Conservation (phyloP, 768 basidiomycete species). For the Amanita rubescens region DNA sequence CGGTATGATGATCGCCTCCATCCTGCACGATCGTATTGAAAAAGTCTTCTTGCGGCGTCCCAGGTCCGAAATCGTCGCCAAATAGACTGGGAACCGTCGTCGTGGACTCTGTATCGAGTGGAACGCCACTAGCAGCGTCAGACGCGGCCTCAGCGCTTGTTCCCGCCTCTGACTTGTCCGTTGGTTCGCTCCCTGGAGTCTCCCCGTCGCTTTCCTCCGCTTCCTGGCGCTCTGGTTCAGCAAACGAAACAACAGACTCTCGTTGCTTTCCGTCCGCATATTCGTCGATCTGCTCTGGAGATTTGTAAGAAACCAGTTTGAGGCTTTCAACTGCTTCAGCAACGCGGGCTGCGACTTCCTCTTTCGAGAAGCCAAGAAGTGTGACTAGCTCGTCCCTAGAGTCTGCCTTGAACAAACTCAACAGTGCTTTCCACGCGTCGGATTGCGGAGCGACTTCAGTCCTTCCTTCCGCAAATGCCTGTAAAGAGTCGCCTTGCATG, state of each 20-base stretch:
- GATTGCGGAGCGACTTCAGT: slow-evolving; percentile 25
- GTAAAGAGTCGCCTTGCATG: slow-evolving; percentile 48
- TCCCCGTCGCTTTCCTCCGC: slow-evolving; percentile 31
- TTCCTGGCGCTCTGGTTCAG: slow-evolving; percentile 58
- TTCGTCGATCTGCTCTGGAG: slow-evolving; percentile 31
- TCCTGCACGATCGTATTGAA: slow-evolving; percentile 69
- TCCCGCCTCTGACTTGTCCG: slow-evolving; percentile 62
- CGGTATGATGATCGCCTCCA: slow-evolving; percentile 28
- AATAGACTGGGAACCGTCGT: slow-evolving; percentile 87
- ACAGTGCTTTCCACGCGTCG: slow-evolving; percentile 82
- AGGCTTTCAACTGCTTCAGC: slow-evolving; percentile 76
- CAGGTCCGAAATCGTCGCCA: slow-evolving; percentile 63
- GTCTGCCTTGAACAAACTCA: slow-evolving; percentile 82
- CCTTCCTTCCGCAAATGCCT: slow-evolving; percentile 62
- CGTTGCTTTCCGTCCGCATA: slow-evolving; percentile 39
- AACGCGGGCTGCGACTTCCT: slow-evolving; percentile 71
- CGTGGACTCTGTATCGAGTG: slow-evolving; percentile 66
- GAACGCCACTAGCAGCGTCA: slow-evolving; percentile 47
- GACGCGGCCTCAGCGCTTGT: slow-evolving; percentile 53
- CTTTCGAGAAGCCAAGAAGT: slow-evolving; percentile 88
- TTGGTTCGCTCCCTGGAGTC: slow-evolving; percentile 21
- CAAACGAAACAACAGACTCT: slow-evolving; percentile 80
- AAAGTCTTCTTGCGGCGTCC: slow-evolving; percentile 75
- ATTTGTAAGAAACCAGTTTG: slow-evolving; percentile 37
- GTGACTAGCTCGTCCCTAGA: slow-evolving; percentile 88